phyloP scores from a whole-genome alignment of 805 yeast genomes.

The Metschnikowia gruessii region DNA sequence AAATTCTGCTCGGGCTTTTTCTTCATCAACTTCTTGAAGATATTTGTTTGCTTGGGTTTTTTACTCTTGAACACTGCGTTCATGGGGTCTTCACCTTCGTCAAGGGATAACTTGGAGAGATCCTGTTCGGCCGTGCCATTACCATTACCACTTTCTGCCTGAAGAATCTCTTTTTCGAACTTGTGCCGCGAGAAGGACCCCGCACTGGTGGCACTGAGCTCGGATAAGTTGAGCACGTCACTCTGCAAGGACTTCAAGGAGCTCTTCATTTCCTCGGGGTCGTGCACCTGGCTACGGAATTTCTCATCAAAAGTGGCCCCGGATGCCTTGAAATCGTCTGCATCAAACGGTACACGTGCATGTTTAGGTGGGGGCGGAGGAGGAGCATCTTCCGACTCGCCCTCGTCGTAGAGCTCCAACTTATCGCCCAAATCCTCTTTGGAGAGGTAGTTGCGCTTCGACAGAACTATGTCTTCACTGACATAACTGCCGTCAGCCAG shows the following conservation, averaged over 20 bases:
- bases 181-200: slow-evolving; percentile 80
- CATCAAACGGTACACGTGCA: slow-evolving; percentile 31
- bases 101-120: slow-evolving; percentile 23
- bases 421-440: slow-evolving; percentile 37
- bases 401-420: slow-evolving; percentile 22
- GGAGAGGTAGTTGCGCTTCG: slow-evolving; percentile 32
- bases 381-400: slow-evolving; percentile 20
- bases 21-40: slow-evolving; percentile 44
- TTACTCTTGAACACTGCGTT: slow-evolving; percentile 45
- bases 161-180: slow-evolving; percentile 38
- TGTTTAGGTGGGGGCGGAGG: slow-evolving; percentile 41
- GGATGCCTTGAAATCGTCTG: slow-evolving; percentile 36
- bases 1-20: slow-evolving; percentile 28
- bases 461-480: slow-evolving; percentile 36
- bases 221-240: slow-evolving; percentile 52
- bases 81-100: slow-evolving; percentile 31
- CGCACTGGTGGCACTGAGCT: slow-evolving; percentile 85
- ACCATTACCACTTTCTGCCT: slow-evolving; percentile 17
- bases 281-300: slow-evolving; percentile 27
- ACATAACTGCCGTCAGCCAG: slow-evolving; percentile 29
- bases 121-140: slow-evolving; percentile 14
- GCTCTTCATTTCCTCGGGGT: slow-evolving; percentile 38
- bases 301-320: slow-evolving; percentile 30
- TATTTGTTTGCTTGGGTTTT: slow-evolving; percentile 35
- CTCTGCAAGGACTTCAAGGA: slow-evolving; percentile 44